phyloP scores from a whole-genome alignment of 2,329 filamentous ascomycete genomes.

The Thermoascus crustaceus region DNA sequence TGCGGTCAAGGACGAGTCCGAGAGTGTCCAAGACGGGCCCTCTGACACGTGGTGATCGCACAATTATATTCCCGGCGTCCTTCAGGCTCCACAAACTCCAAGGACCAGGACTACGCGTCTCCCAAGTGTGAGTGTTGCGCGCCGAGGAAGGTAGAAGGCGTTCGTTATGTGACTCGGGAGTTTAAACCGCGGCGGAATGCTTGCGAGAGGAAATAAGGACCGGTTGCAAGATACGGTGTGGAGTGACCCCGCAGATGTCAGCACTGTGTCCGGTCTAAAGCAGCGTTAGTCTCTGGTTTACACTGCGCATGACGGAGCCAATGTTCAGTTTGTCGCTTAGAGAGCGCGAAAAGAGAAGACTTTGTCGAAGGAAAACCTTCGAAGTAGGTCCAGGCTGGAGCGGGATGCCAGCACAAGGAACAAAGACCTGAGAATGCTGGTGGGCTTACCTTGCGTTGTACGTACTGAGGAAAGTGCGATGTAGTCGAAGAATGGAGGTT shows the following conservation, averaged over 20 bases:
- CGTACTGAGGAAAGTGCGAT: not conserved
- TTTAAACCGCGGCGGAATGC: constrained; percentile 1
- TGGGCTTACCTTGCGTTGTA: not conserved
- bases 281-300: not conserved
- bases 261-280: not conserved
- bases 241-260: not conserved
- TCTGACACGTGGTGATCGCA: constrained; percentile 4
- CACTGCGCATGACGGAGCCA: too few species aligned
- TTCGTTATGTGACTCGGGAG: not conserved
- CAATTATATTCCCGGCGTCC: not conserved
- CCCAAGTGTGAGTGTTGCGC: too few species aligned
- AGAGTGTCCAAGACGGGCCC: constrained; percentile 12
- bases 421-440: not conserved
- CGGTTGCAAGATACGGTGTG: not conserved
- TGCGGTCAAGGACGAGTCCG: constrained; percentile 24
- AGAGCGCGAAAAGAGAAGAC: too few species aligned
- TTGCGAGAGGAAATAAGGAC: not conserved
- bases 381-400: not conserved
- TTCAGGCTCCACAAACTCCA: too few species aligned
- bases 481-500: constrained; percentile 1
- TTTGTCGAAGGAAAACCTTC: not conserved
- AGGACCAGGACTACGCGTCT: too few species aligned
- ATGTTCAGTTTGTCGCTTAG: too few species aligned
- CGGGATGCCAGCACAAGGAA: not conserved
- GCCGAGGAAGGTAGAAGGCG: not conserved